These are phyloP conservation scores for Arctium minus DNA, from an alignment of 129 eudicot genomes.

Conservation along the genomic window DNA sequence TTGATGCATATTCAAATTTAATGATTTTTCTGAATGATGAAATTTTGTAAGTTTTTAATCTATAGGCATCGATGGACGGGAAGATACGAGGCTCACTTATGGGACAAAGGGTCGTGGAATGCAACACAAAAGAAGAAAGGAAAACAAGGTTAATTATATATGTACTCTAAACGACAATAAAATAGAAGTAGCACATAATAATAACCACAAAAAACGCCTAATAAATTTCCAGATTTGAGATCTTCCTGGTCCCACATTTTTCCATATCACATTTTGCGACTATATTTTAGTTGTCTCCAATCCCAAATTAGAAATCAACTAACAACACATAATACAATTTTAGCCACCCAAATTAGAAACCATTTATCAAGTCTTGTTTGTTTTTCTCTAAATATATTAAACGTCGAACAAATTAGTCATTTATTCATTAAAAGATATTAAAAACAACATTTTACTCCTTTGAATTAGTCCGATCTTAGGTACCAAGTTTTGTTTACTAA, in stretches of 20 bases:
- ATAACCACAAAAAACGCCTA: neutral
- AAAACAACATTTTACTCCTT: too few species aligned
- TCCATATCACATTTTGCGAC: neutral
- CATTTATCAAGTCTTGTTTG: neutral
- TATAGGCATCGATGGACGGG: constrained; percentile 83
- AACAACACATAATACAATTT: too few species aligned
- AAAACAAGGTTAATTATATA: constrained; percentile 57
- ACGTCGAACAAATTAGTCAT: too few species aligned
- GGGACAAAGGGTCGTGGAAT: constrained; percentile 95
- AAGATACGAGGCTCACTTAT: constrained; percentile 78
- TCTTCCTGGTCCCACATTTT: neutral
- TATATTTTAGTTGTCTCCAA: neutral
- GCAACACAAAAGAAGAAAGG: constrained; percentile 84
- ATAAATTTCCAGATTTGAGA: neutral
- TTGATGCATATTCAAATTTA: neutral
- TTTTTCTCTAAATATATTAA: neutral
- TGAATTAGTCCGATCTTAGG: too few species aligned
- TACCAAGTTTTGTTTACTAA: too few species aligned
- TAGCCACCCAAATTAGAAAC: too few species aligned
- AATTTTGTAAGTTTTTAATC: neutral
- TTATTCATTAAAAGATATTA: too few species aligned
- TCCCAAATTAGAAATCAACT: too few species aligned
- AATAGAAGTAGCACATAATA: neutral
- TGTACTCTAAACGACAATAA: neutral
- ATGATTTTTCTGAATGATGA: neutral